Evolutionary conservation across 129 eudicot genomes (phyloP), one percentile per base, ranked within the genome.

Genomic region (Silybum marianum): DNA sequence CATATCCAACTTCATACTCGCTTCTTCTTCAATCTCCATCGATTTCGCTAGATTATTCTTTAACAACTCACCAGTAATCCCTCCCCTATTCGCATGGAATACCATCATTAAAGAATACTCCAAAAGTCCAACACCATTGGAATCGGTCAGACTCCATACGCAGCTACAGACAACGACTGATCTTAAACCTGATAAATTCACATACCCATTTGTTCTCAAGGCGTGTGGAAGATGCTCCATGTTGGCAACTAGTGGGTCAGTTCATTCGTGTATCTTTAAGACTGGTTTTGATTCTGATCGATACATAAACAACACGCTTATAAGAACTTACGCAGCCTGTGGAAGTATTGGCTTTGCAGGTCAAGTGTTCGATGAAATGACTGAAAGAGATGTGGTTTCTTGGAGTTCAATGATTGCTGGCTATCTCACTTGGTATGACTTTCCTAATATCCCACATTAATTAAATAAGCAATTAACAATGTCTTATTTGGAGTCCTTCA

Each of bases 391-490:
- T 78, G 86, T 87, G 66, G 88, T 87, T 67, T 80, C 88, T 42
- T 87, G 90, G 90, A 87, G 88, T 70, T 84, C 88, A 3, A 84
- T 87, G 90, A 78, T 87, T 81, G 90, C 86, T 11, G 86, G 82
- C 62, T 87, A 87, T 78, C 86, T 87, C 26, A 69, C 73, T 34
- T 87, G 90, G 90, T 87, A 81, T 71, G 80, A 10, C 24, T 79
- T 79, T 65, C 14, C 32, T 81, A n/a, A 0, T 18, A 67, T 67
- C 54, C 54, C 54, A 44, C 11, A 11, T 44, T 10, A 4, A 44
- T 10, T 11, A 40, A 40, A 40, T 6, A 8, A 40, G 13, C 48
- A 40, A 11, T 19, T 23, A 23, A 19, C 71, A 23, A 7, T 44
- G 11, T 4, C 54, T 32, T 32, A 32, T 44, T 44, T 44, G 54